phyloP scores from a whole-genome alignment of 2,329 filamentous ascomycete genomes.

The Botrytis tulipae region DNA sequence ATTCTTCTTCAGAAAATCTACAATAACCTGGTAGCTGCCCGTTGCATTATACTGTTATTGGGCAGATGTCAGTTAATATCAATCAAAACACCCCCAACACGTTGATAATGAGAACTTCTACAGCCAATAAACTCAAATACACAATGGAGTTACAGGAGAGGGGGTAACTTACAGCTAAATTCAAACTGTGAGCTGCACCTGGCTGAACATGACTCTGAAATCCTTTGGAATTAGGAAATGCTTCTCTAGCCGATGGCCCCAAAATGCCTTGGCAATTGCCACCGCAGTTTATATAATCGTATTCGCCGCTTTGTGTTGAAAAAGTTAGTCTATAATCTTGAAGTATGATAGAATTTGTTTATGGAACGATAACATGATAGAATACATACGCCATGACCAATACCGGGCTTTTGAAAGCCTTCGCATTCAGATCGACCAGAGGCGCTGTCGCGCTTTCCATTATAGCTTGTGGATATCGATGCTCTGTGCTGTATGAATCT shows the following conservation, averaged over 20 bases:
- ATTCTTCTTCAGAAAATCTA: neutral
- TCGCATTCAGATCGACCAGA: neutral
- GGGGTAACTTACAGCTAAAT: neutral
- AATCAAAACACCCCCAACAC: neutral
- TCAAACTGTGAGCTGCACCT: neutral
- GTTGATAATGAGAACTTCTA: neutral
- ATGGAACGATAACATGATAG: neutral
- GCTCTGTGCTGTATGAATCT: neutral
- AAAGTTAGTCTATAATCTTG: neutral
- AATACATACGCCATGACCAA: neutral
- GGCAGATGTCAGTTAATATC: neutral
- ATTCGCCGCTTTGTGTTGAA: neutral
- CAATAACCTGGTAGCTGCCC: neutral
- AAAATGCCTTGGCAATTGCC: neutral
- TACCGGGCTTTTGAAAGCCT: neutral
- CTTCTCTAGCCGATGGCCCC: neutral
- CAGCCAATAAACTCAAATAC: neutral
- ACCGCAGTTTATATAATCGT: neutral
- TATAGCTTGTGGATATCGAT: neutral
- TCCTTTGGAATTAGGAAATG: neutral
- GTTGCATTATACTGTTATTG: neutral
- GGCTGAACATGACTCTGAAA: neutral
- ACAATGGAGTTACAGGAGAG: neutral
- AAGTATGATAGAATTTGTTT: too few relatives aligned
- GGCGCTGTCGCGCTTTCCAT: neutral